These are phyloP conservation scores for Eucommia ulmoides DNA, from an alignment of 257 asterid species.

Conservation along the genomic window DNA sequence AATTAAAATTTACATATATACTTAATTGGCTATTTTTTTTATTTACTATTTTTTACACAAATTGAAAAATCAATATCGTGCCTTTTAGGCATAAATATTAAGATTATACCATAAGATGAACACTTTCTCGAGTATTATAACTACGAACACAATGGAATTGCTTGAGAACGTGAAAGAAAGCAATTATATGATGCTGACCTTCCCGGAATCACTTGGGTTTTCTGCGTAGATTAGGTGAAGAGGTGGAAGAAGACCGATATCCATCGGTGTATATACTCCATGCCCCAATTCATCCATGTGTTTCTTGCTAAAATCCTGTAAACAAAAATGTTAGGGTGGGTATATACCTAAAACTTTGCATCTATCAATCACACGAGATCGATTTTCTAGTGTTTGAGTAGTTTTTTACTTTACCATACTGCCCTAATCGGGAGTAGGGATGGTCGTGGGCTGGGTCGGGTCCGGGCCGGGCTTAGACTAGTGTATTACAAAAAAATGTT, in stretches of 20 bases:
- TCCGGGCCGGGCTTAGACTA: too few species aligned
- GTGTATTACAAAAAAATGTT: too few species aligned
- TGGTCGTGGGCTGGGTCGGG: too few species aligned
- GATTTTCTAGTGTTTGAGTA: too few species aligned
- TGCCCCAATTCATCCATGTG: conserved; percentile 73
- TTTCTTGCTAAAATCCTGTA: conserved; percentile 71
- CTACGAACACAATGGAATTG: too few species aligned
- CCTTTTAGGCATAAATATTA: background rate
- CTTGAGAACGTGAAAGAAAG: background rate
- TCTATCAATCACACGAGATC: too few species aligned
- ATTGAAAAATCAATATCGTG: background rate
- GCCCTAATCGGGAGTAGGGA: too few species aligned
- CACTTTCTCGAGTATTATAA: too few species aligned
- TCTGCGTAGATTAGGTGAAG: conserved; percentile 82
- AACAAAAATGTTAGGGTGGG: conserved; percentile 1
- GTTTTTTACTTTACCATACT: too few species aligned
- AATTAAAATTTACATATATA: too few species aligned
- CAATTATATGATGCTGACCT: conserved; percentile 29
- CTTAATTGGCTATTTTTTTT: background rate
- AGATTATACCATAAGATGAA: too few species aligned
- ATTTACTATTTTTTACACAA: background rate
- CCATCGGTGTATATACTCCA: conserved; percentile 69
- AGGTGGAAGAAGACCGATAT: conserved; percentile 61
- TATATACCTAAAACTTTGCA: too few species aligned
- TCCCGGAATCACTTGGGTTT: conserved; percentile 94